phyloP scores from a whole-genome alignment of 2,329 filamentous ascomycete genomes.

The Hansfordia pulvinata region DNA sequence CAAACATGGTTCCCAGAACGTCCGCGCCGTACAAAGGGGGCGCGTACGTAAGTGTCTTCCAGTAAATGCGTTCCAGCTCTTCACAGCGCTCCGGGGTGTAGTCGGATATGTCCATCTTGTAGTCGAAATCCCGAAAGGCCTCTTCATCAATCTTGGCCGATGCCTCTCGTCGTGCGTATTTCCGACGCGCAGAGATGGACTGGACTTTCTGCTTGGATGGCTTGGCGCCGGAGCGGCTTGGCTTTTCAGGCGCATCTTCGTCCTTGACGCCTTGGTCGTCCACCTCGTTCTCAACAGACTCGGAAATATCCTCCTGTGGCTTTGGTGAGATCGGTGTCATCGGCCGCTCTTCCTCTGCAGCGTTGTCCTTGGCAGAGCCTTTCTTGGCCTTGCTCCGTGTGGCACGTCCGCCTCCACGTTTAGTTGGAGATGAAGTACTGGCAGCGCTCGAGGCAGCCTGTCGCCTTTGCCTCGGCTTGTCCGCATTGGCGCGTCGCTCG shows the following conservation, averaged over 20 bases:
- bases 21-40: slow-evolving; percentile 92
- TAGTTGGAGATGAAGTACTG: slow-evolving; percentile 15
- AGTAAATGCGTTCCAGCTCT: slow-evolving; percentile 88
- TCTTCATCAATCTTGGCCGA: slow-evolving; percentile 76
- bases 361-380: slow-evolving; percentile 22
- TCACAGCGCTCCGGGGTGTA: slow-evolving; percentile 86
- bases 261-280: slow-evolving; percentile 30
- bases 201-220: slow-evolving; percentile 47
- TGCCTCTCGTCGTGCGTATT: slow-evolving; percentile 70
- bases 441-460: slow-evolving; percentile 19
- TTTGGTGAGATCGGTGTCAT: slow-evolving; percentile 46
- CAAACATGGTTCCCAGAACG: slow-evolving; percentile 88
- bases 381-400: slow-evolving; percentile 23
- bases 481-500: slow-evolving; percentile 54
- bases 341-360: slow-evolving; percentile 33
- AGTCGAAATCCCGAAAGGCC: slow-evolving; percentile 83
- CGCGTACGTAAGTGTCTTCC: slow-evolving; percentile 94
- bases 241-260: slow-evolving; percentile 30
- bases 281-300: slow-evolving; percentile 38
- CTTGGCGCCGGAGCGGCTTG: slow-evolving; percentile 35
- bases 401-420: slow-evolving; percentile 23
- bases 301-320: slow-evolving; percentile 22
- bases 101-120: slow-evolving; percentile 74
- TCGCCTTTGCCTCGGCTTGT: slow-evolving; percentile 37
- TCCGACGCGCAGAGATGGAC: slow-evolving; percentile 74